Base-by-base conservation (phyloP, 805 yeast species). In the Sporopachydermia quercuum region DNA sequence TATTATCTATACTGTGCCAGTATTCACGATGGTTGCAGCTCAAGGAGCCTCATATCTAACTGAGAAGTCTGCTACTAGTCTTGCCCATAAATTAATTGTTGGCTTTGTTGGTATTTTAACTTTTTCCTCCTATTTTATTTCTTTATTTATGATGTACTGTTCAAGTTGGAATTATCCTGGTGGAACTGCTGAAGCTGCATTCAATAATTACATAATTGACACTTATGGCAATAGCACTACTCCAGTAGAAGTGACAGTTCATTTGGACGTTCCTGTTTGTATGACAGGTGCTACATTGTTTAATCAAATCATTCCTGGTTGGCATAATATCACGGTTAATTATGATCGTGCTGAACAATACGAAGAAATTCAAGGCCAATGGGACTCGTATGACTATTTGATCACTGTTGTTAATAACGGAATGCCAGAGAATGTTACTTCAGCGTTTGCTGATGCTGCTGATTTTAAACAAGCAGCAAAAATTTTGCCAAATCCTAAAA, bases 131-230 rank as follows among this genome's bases (percentile, higher is more conserved):
- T 57, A 62, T 16, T 11, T 64, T 0, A 36, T 53, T 0, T 61
- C 73, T 2, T 42, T 68, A 4, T 39, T 57, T 0, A 76, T 76
- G 65, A 71, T 78, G 0, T 68, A 66, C 37, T 64, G 75, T 3
- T 84, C 95, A 1, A 66, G 79, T 38, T 62, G 62, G 55, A 89
- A 89, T 55, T 89, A 89, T 53, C 94, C 96, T 2, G 96, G 96
- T 8, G 96, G 96, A 0, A 65, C 58, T 1, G 94, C 95, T 1
- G 58, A 86, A 23, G 44, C 52, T 13, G 50, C 51, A 16, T 65
- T 81, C 42, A 80, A 84, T 49, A 48, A 62, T 5, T 53, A 61
- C 35, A 49, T 70, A 17, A 39, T 59, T 5, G 43, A 44, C 30
- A 23, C 39, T 23, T 40, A 40, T 4, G 37, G 40, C 3, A 42